Evolutionary conservation across 768 basidiomycete genomes (phyloP), one percentile per base, ranked within the genome.

Genomic region (Chalciporus pseudorubinellus): DNA sequence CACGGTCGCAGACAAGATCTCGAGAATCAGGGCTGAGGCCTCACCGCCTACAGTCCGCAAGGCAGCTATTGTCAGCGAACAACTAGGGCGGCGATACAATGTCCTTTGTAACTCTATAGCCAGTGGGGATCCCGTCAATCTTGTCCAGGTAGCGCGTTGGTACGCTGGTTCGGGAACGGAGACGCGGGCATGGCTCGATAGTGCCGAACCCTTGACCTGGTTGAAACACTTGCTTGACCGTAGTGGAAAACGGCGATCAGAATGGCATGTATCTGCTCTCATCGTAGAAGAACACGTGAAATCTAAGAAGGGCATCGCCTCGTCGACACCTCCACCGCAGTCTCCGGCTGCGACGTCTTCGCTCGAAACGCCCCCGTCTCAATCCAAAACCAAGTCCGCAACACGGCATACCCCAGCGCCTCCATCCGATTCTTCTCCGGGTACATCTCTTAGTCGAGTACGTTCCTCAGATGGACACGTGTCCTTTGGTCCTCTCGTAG

Each of bases 141-240:
- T 82, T 8, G 70, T 73, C 18, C 72, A 74, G 39, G 74, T 82
- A 24, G 75, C 74, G 26, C 79, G 77, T 18, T 91, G 89, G 89
- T 80, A 82, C 57, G 64, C 71, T n/a, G 66, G 68, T 26, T 81
- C 81, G 50, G 77, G 79, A 26, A 58, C 67, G 9, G 59, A 72
- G n/a, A 67, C 78, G 9, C 79, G 72, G 51, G 65, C 72, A n/a
- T 72, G 78, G 22, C 62, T 90, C 21, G 85, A 85, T 48, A 75
- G 77, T 46, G 76, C 79, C 0, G 89, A 91, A 60, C 85, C 88
- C 7, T 73, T 86, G 41, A 81, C 82, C 7, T 91, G 88, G 89
- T 69, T 89, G 24, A 85, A 81, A 59, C 85, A 89, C 51, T 62
- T 78, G 55, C 70, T 81, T 43, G 79, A 84, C 42, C 81, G 73